Evolutionary conservation across 345 rosid genomes (phyloP).

Genomic region (Salix viminalis): DNA sequence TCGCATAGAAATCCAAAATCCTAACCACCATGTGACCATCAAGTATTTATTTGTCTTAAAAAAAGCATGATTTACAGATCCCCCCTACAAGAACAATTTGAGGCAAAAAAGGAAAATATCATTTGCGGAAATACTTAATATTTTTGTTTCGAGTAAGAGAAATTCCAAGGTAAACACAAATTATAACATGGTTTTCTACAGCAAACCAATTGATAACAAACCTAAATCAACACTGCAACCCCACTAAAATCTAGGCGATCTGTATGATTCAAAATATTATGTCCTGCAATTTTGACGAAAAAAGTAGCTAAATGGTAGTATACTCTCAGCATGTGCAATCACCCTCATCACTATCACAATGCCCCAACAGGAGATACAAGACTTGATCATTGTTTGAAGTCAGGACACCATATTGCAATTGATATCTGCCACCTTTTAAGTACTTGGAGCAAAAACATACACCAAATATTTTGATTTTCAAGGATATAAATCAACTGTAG

Average conservation of each 20-base stretch:
- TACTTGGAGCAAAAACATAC: neutral
- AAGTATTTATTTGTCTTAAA: neutral
- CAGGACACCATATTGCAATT: neutral
- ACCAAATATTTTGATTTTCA: neutral
- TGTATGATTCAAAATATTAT: neutral
- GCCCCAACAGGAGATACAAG: neutral
- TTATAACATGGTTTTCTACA: neutral
- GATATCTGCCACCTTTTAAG: neutral
- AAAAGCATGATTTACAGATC: neutral
- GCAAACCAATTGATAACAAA: neutral
- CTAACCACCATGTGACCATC: neutral
- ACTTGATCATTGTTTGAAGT: neutral
- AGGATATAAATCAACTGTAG: neutral
- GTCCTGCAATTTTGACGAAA: neutral
- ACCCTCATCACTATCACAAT: neutral
- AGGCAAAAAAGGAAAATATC: neutral
- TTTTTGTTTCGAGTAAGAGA: neutral
- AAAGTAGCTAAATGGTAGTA: neutral
- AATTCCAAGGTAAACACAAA: neutral
- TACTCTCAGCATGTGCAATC: neutral
- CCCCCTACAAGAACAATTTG: neutral
- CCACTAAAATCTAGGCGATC: neutral
- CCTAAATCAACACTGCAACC: neutral
- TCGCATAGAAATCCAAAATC: neutral
- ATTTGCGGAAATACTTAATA: neutral